Conservation (phyloP, 305 asterid species). For the Fraxinus sp. region DNA sequence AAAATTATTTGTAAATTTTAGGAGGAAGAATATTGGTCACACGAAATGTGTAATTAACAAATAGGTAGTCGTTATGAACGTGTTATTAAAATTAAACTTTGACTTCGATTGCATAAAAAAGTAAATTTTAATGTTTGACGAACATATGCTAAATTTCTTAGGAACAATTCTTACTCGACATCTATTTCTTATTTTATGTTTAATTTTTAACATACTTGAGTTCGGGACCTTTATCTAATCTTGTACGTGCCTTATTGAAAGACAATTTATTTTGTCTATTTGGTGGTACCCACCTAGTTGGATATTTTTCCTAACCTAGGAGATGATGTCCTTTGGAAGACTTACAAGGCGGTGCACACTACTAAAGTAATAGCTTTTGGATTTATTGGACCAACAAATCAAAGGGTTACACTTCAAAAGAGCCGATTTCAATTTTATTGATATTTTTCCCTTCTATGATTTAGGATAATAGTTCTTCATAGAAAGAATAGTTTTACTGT, state of each 20-base stretch:
- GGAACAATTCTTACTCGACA: no score
- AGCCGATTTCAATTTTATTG: not conserved
- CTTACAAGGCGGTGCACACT: slow-evolving; percentile 30
- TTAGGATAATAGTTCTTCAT: no score
- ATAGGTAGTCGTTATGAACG: no score
- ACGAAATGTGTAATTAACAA: no score
- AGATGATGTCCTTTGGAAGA: slow-evolving; percentile 21
- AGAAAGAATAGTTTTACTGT: no score
- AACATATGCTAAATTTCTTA: not conserved
- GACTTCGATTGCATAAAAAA: no score
- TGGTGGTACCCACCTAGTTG: not conserved
- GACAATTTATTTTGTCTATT: not conserved
- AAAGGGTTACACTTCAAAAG: not conserved
- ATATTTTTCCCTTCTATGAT: not conserved
- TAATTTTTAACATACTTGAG: not conserved
- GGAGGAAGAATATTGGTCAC: no score
- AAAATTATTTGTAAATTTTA: no score
- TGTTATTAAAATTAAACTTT: no score
- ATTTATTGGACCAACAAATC: not conserved
- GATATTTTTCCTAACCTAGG: not conserved
- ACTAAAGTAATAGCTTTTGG: not conserved
- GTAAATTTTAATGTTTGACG: not conserved
- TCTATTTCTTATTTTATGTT: no score
- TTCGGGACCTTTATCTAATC: not conserved
- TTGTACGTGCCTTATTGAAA: not conserved